A percentile compares a stretch with the other conserved stretches of the same genome.
Conservation (phyloP, 2,329 filamentous ascomycete species). For the Xylaria sp. region DNA sequence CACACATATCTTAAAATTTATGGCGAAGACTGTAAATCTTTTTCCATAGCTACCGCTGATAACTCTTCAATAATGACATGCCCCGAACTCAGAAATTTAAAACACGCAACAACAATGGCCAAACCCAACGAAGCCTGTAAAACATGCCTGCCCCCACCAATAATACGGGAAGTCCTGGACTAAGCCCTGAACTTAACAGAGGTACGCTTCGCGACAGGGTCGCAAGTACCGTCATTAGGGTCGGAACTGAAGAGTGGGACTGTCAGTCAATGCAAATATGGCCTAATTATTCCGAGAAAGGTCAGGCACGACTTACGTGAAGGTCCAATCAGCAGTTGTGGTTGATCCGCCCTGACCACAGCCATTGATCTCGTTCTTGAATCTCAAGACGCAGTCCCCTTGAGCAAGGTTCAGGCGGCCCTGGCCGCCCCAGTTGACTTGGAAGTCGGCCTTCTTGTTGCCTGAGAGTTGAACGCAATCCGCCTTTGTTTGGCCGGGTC, state of each 20-base stretch:
- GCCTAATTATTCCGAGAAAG: neutral
- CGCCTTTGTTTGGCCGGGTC: neutral
- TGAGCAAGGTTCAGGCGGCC: neutral
- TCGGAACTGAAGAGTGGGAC: neutral
- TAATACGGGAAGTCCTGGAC: too few species aligned
- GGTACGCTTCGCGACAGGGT: neutral
- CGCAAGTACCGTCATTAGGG: slow-evolving; percentile 6
- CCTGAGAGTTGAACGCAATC: neutral
- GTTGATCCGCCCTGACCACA: neutral
- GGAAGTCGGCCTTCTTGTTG: slow-evolving; percentile 14
- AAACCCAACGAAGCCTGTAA: neutral
- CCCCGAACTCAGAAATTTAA: neutral
- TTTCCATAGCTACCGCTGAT: neutral
- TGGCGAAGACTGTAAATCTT: neutral
- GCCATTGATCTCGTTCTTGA: slow-evolving; percentile 11
- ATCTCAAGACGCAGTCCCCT: slow-evolving; percentile 1
- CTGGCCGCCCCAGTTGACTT: slow-evolving; percentile 9
- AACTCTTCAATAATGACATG: neutral
- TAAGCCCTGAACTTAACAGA: slow-evolving; percentile 5
- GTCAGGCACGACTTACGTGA: neutral
- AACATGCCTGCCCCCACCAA: neutral
- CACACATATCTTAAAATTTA: too few species aligned
- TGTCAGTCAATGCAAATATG: neutral
- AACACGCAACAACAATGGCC: neutral
- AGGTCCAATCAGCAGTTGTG: slow-evolving; percentile 1